Percentiles rank a stretch among this genome's conserved stretches.
phyloP scores from a whole-genome alignment of 1,139 yeast genomes.

The Geotrichum candidum region DNA sequence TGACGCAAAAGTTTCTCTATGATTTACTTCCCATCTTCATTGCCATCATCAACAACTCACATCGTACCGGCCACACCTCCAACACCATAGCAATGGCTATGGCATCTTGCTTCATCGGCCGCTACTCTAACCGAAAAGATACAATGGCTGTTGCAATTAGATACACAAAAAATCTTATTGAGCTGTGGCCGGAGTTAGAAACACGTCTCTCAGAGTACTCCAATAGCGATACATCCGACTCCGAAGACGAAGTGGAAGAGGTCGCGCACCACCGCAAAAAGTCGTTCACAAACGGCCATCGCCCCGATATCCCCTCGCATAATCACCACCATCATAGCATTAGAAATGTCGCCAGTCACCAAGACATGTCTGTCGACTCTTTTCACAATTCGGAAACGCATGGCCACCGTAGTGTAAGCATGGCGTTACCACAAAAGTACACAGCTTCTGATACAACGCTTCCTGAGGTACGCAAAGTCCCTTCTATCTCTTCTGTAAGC shows the following conservation, averaged over 20 bases:
- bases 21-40: constrained; percentile 14
- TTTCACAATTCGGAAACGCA: background rate
- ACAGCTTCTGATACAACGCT: constrained; percentile 3
- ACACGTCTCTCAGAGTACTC: constrained; percentile 5
- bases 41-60: constrained; percentile 3
- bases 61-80: constrained; percentile 6
- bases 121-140: constrained; percentile 25
- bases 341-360: constrained; percentile 4
- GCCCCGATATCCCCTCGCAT: background rate
- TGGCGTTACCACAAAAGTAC: background rate
- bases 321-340: background rate
- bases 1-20: constrained; percentile 12
- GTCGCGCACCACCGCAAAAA: constrained; percentile 1
- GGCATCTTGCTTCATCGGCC: constrained; percentile 33
- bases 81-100: constrained; percentile 18
- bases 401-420: background rate
- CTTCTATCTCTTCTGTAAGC: constrained; percentile 6
- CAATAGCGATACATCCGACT: constrained; percentile 7
- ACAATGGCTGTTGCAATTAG: constrained; percentile 25
- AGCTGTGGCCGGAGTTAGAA: constrained; percentile 26
- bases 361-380: constrained; percentile 4
- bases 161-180: constrained; percentile 27
- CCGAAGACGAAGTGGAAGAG: constrained; percentile 9
- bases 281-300: background rate
- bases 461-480: background rate